Evolutionary conservation across 2,329 filamentous ascomycete species (phyloP).

Genomic region (Epichloe scottii): DNA sequence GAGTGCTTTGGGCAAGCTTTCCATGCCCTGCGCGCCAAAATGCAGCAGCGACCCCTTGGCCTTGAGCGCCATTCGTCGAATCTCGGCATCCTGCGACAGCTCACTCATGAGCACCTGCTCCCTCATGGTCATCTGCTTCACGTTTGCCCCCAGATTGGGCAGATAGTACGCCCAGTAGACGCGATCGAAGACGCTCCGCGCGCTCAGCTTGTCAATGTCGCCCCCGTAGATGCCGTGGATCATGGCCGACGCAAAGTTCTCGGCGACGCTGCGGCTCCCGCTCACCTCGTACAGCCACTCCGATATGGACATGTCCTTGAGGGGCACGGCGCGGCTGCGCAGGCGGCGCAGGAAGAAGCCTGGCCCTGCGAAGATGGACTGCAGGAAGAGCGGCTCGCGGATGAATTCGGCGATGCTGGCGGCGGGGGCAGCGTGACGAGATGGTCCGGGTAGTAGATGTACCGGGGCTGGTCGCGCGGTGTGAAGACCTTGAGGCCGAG

Average conservation of each 20-base stretch:
- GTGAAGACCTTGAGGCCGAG: constrained; percentile 32
- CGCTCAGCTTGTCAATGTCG: constrained; percentile 70
- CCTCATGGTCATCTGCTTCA: constrained; percentile 26
- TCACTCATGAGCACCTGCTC: constrained; percentile 18
- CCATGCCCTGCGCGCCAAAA: constrained; percentile 44
- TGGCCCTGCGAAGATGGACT: constrained; percentile 17
- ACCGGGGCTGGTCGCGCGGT: constrained; percentile 43
- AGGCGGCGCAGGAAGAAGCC: constrained; percentile 14
- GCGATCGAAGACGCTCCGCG: constrained; percentile 39
- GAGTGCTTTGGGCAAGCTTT: constrained; percentile 44
- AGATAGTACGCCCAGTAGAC: constrained; percentile 20
- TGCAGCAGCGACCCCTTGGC: constrained; percentile 21
- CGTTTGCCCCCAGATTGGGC: constrained; percentile 19
- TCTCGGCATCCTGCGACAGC: constrained; percentile 16
- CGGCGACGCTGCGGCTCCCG: constrained; percentile 31
- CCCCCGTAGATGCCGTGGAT: constrained; percentile 89
- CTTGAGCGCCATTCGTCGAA: constrained; percentile 19
- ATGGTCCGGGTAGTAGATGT: constrained; percentile 79
- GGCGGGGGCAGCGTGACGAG: constrained; percentile 25
- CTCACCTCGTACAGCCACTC: constrained; percentile 23
- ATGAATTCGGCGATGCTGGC: constrained; percentile 14
- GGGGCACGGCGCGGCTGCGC: constrained; percentile 10
- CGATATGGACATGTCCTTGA: constrained; percentile 22
- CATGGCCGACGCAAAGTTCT: constrained; percentile 65
- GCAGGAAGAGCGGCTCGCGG: constrained; percentile 21